Base-by-base conservation (phyloP, 1,284 basidiomycete genomes). In the Melampsora americana region DNA sequence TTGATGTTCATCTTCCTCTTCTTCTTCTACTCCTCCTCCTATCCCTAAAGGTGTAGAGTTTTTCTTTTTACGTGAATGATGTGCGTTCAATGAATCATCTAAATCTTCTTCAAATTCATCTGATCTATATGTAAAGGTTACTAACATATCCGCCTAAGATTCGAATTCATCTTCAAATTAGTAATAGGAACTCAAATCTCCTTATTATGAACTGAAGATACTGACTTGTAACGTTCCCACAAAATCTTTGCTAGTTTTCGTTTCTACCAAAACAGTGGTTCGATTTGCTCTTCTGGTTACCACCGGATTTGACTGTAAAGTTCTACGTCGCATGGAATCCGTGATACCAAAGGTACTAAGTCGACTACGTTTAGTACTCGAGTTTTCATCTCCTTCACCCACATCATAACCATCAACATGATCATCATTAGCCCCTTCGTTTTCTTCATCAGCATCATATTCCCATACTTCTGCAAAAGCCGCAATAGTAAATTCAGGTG, bases 391-490 rank as follows among this genome's bases (percentile, higher is more conserved):
- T 78, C 85, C 68, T 80, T 84, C 79, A 82, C 84, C 78, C 66
- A 28, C 79, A 2, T 80, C 81, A n/a, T 81, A 82, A 4, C 79
- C 79, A 74, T 82, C 85, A 59, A 84, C 85, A 71, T 85, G 87
- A 79, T 90, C 90, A 86, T 91, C 90, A 56, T 91, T 90, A 44
- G 90, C 90, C 35, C 90, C 90, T 59, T 91, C 90, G 70, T 67
- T 77, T 4, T 79, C 78, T 16, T 80, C 78, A 28, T 81, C 80
- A 18, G 79, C 79, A n/a, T 95, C 93, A 79, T 94, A 95, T 82
- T 95, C 93, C 93, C 92, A 95, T 53, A 92, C 92, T 82, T 96
- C 94, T 39, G 92, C 92, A 80, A 91, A 92, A 0, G 93, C 90
- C 18, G 90, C 89, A 53, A 96, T 88, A 0, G 90, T 86, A 81